A percentile compares a stretch with the other conserved stretches of the same genome.
These are phyloP conservation scores for Leptographium procerum DNA, from an alignment of 2,329 filamentous ascomycete genomes.

Conservation along the genomic window DNA sequence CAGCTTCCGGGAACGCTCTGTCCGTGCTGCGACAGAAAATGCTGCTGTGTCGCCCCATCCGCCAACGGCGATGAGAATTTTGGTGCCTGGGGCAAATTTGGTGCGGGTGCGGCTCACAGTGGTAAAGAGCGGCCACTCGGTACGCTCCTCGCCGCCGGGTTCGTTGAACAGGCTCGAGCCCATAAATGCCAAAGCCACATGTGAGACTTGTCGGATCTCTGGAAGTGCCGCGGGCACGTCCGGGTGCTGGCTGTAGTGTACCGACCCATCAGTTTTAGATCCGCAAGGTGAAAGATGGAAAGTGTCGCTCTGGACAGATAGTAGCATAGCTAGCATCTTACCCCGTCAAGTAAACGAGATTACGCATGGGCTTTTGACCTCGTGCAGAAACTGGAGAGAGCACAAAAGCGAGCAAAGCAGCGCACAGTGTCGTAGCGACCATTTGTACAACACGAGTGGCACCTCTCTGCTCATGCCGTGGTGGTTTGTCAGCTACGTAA, in stretches of 20 bases:
- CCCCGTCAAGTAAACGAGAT: constrained; percentile 41
- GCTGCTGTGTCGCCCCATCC: constrained; percentile 62
- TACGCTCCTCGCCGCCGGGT: constrained; percentile 20
- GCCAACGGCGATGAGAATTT: constrained; percentile 60
- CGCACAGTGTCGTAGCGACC: background rate
- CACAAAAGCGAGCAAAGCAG: background rate
- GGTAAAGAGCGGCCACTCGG: constrained; percentile 41
- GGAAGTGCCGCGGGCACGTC: constrained; percentile 23
- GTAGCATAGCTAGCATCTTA: constrained; percentile 10
- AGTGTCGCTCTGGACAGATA: no score
- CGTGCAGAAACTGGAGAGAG: background rate
- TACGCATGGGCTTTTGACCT: constrained; percentile 12
- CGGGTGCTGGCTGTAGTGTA: constrained; percentile 33
- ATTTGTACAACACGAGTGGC: background rate
- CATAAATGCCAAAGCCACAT: constrained; percentile 49
- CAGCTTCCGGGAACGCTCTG: constrained; percentile 35
- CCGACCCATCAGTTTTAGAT: background rate
- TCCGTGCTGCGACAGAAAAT: constrained; percentile 46
- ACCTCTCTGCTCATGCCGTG: background rate
- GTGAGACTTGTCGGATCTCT: constrained; percentile 35
- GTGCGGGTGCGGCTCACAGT: constrained; percentile 34
- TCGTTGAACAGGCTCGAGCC: constrained; percentile 39
- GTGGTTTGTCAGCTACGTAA: no score
- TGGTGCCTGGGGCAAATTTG: constrained; percentile 39
- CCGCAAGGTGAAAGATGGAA: no score